A percentile compares a stretch with the other conserved stretches of the same genome.
Conservation (phyloP, 1,284 basidiomycete species). For the Limonomyces culmigenus region DNA sequence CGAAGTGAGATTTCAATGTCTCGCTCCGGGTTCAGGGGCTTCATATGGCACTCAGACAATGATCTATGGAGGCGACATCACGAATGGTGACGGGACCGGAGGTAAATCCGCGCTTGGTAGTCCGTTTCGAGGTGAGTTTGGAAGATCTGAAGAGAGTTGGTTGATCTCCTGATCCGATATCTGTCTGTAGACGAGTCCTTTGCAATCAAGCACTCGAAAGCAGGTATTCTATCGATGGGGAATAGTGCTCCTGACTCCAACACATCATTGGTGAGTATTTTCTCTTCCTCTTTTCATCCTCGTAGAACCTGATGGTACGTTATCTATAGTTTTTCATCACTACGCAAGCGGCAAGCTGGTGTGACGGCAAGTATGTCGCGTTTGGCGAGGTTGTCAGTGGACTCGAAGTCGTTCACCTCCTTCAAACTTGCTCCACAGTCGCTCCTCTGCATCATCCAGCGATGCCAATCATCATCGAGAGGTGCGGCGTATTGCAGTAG, state of each 20-base stretch:
- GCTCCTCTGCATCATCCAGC: conserved; percentile 19
- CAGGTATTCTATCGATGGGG: conserved; percentile 40
- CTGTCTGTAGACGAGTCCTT: conserved; percentile 30
- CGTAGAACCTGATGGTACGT: too few species aligned
- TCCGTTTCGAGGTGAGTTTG: conserved; percentile 4
- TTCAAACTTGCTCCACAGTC: conserved; percentile 18
- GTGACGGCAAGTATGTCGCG: conserved; percentile 32
- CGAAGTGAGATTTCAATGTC: conserved; percentile 7
- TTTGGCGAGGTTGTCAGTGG: conserved; percentile 29
- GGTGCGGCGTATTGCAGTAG: conserved; percentile 16
- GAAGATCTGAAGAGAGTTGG: too few species aligned
- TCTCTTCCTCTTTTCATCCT: too few species aligned
- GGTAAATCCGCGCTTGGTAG: conserved; percentile 19
- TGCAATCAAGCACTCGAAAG: conserved; percentile 20
- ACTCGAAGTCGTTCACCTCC: conserved; percentile 22
- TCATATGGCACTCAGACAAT: conserved; percentile 12
- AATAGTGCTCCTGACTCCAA: conserved; percentile 43
- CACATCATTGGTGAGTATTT: conserved; percentile 25
- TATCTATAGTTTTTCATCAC: conserved; percentile 69
- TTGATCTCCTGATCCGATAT: too few species aligned
- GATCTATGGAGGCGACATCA: conserved; percentile 22
- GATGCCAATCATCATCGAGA: conserved; percentile 16
- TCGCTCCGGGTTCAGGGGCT: neutral
- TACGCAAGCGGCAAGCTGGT: conserved; percentile 42
- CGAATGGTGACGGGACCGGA: conserved; percentile 39